Evolutionary conservation across 148 eudicot genomes (phyloP).

Genomic region (Agrostemma githago): DNA sequence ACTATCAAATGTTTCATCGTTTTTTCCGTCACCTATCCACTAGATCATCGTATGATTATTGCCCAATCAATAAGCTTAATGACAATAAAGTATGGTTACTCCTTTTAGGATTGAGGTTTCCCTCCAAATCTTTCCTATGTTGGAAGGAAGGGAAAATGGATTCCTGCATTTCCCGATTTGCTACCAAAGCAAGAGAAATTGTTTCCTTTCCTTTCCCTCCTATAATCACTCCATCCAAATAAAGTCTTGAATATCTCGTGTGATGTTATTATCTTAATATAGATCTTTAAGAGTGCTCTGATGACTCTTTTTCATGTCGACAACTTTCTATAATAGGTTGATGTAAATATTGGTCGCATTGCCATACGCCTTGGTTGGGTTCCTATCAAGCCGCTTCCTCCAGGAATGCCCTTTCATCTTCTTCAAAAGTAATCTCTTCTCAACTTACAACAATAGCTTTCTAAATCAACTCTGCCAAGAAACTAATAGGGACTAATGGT

Average conservation of each 20-base stretch:
- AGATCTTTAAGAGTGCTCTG: background rate
- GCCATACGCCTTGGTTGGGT: conserved; percentile 83
- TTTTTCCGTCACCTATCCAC: background rate
- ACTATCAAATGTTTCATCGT: background rate
- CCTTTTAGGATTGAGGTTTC: too few relatives aligned
- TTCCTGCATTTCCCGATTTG: too few relatives aligned
- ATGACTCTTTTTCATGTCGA: background rate
- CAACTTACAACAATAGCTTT: background rate
- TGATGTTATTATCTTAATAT: background rate
- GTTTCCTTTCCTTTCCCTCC: too few relatives aligned
- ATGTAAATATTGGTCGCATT: conserved; percentile 65
- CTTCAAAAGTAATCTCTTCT: conserved; percentile 41
- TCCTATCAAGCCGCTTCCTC: conserved; percentile 68
- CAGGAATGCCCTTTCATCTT: conserved; percentile 49
- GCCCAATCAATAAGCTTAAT: background rate
- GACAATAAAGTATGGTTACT: background rate
- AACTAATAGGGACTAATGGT: background rate
- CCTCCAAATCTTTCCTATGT: too few relatives aligned
- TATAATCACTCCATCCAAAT: too few relatives aligned
- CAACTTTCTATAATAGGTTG: conserved; percentile 47
- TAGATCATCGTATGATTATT: background rate
- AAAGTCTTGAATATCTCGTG: background rate
- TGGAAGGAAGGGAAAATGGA: too few relatives aligned
- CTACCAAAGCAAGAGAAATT: too few relatives aligned
- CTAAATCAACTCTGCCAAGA: background rate